phyloP scores from a whole-genome alignment of 345 rosid genomes.

The Jatropha curcas region DNA sequence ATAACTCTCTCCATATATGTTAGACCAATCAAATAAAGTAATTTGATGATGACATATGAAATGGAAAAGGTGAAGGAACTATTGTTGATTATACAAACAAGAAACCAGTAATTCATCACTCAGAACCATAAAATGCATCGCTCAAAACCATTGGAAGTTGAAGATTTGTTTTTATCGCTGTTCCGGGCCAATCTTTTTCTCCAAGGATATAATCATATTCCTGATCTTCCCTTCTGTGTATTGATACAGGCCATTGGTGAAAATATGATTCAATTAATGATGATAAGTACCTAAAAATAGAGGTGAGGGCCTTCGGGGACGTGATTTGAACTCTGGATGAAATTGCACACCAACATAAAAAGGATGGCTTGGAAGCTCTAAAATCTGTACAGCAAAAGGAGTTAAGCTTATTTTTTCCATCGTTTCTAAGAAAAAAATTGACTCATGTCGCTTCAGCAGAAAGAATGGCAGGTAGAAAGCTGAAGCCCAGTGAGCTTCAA shows the following conservation, averaged over 20 bases:
- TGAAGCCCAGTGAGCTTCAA: conserved; percentile 10
- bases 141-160: background rate
- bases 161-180: background rate
- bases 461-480: background rate
- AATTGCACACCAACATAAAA: conserved; percentile 36
- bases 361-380: conserved; percentile 37
- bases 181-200: background rate
- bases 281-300: conserved; percentile 30
- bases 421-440: background rate
- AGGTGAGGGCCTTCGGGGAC: conserved; percentile 35
- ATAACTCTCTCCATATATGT: background rate
- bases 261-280: background rate
- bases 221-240: background rate
- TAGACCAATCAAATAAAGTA: background rate
- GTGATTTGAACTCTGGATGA: conserved; percentile 41
- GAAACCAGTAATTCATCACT: background rate
- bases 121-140: background rate
- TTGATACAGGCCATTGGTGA: background rate
- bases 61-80: background rate
- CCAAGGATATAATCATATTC: background rate
- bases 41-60: background rate
- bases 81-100: background rate
- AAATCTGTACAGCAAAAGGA: conserved; percentile 20
- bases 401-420: conserved; percentile 4
- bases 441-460: background rate